Evolutionary conservation across 2,329 filamentous ascomycete species (phyloP).

Genomic region (Sporothrix inflata): DNA sequence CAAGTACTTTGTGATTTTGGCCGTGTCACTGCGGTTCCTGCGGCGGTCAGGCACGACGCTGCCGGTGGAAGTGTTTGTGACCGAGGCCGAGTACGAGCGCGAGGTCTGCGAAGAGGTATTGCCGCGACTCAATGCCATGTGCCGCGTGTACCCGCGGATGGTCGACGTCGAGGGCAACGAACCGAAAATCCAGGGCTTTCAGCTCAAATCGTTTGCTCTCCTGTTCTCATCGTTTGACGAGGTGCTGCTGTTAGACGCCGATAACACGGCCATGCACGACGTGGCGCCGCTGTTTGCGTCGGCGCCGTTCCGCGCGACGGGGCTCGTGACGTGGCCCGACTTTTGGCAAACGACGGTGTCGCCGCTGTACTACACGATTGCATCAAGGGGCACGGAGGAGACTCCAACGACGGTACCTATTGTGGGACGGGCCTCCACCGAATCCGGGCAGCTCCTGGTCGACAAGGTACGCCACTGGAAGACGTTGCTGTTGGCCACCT

Average conservation of each 20-base stretch:
- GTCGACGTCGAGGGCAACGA: not conserved
- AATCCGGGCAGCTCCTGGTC: constrained; percentile 53
- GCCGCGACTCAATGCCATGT: constrained; percentile 40
- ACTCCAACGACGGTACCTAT: constrained; percentile 41
- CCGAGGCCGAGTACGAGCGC: constrained; percentile 39
- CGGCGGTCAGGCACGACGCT: constrained; percentile 53
- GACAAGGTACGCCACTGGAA: constrained; percentile 52
- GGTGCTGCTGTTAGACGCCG: constrained; percentile 61
- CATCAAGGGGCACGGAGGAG: constrained; percentile 25
- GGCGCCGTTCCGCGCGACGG: constrained; percentile 54
- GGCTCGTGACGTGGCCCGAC: constrained; percentile 62
- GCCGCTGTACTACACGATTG: constrained; percentile 50
- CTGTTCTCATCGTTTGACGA: constrained; percentile 63
- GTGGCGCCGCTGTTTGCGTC: constrained; percentile 50
- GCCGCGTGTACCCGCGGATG: constrained; percentile 40
- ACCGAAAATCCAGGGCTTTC: constrained; percentile 48
- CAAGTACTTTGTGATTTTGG: constrained; percentile 53
- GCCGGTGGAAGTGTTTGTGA: constrained; percentile 50
- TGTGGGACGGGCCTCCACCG: constrained; percentile 44
- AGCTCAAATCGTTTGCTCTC: constrained; percentile 61
- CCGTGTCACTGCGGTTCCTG: constrained; percentile 56
- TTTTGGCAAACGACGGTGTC: constrained; percentile 51
- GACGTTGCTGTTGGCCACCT: constrained; percentile 53
- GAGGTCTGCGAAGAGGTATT: constrained; percentile 41
- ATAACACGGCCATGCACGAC: constrained; percentile 53